Evolutionary conservation across 148 eudicot species (phyloP), one percentile per base, ranked within the genome.

Genomic region (Heliosperma pusillum): DNA sequence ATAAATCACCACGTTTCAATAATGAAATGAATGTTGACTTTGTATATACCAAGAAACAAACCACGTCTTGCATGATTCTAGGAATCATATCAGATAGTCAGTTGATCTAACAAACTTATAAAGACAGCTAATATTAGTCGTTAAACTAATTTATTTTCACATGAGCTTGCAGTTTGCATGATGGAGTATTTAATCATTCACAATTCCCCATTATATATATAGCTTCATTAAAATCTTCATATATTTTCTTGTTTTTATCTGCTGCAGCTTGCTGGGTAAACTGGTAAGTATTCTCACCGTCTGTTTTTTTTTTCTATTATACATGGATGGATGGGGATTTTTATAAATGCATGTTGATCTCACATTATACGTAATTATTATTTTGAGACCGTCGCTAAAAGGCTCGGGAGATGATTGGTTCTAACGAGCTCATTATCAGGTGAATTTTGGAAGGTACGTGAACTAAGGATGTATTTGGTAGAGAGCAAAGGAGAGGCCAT

Each of bases 401-500:
- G 42, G 42, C 42, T 36, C 42, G 1, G 42, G 42, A 36, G 9
- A 36, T 36, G 42, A 36, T 10, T 36, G 9, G 42, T 36, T 36
- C 42, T 36, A 36, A 36, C 7, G 42, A 36, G n/a, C 42, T 25
- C 55, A 69, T 33, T 25, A 12, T 50, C 17, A 16, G 73, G 72
- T n/a, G 24, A 64, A 5, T 40, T 63, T 70, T 19, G 60, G 21
- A 36, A 66, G 65, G 47, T 68, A 53, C 25, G 22, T 19, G 21
- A 20, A n/a, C 24, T 57, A 7, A 85, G 82, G 86, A 88, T 90
- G 96, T 87, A 87, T 84, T 27, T 88, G 82, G 86, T 88, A 82
- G 92, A 90, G 80, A 90, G 90, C 88, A 88, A 80, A 76, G 89
- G 84, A 77, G 96, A 89, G 74, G 96, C 96, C 30, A 90, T 90